Evolutionary conservation across 31 red algal species (phyloP).

Genomic region (Asparagopsis taxiformis): DNA sequence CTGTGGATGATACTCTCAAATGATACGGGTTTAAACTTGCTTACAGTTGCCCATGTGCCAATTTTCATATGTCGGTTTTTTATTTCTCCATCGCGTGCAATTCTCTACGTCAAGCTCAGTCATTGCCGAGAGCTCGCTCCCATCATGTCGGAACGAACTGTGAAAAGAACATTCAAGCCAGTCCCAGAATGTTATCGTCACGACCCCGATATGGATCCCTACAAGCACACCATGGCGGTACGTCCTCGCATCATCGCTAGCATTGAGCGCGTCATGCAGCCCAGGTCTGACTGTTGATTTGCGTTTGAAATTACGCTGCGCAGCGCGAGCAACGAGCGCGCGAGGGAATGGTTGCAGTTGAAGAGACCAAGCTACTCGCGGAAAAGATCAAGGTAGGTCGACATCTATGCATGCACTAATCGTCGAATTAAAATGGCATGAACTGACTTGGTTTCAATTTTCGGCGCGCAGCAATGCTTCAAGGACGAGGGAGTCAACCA

Average conservation of each 20-base stretch:
- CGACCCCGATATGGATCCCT: constrained; percentile 19
- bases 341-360: constrained; percentile 60
- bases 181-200: constrained; percentile 8
- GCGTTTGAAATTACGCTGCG: no score
- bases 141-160: constrained; percentile 20
- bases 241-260: background rate
- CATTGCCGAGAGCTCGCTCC: no score
- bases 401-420: background rate
- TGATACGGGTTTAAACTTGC: no score
- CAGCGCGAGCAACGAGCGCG: constrained; percentile 46
- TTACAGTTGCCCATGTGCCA: no score
- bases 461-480: constrained; percentile 18
- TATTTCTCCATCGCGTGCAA: no score
- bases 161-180: constrained; percentile 30
- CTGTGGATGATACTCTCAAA: no score
- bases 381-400: constrained; percentile 45
- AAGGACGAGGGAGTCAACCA: constrained; percentile 33
- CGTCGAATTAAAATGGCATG: no score
- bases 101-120: no score
- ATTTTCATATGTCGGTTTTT: no score
- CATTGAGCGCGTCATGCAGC: constrained; percentile 1
- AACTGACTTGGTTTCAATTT: background rate
- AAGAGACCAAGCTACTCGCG: constrained; percentile 45
- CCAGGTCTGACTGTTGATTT: no score
- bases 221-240: constrained; percentile 15